Conservation (phyloP, 1,284 basidiomycete species). For the Microbotryum violaceum region DNA sequence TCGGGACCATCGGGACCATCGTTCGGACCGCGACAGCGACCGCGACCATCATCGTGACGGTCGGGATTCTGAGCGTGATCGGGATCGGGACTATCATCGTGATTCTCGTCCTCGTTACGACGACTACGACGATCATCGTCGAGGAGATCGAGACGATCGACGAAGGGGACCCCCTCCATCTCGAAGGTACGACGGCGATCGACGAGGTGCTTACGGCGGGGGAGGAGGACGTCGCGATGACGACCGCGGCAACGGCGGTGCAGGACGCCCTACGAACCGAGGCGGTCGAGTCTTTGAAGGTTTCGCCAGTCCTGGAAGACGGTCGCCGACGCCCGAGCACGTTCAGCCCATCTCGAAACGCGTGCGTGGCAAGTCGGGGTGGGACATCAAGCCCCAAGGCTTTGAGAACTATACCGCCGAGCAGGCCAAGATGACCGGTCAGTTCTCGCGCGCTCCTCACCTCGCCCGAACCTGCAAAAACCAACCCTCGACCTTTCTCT, state of each 20-base stretch:
- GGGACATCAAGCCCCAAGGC: conserved; percentile 91
- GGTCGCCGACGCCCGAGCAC: conserved; percentile 85
- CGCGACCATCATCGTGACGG: conserved; percentile 40
- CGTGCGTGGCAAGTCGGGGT: conserved; percentile 77
- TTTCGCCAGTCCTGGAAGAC: conserved; percentile 56
- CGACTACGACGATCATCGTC: conserved; percentile 25
- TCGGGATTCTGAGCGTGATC: conserved; percentile 34
- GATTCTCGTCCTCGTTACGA: conserved; percentile 16
- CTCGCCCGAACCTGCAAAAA: background rate
- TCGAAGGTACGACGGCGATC: conserved; percentile 30
- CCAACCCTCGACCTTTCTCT: background rate
- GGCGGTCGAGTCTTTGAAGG: conserved; percentile 45
- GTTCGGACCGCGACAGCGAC: conserved; percentile 39
- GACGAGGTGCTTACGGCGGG: conserved; percentile 40
- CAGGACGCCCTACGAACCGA: conserved; percentile 42
- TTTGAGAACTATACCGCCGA: conserved; percentile 90
- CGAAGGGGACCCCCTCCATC: conserved; percentile 36
- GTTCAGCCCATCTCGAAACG: conserved; percentile 74
- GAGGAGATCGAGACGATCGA: conserved; percentile 3
- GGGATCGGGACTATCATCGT: conserved; percentile 18
- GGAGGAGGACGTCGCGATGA: conserved; percentile 46
- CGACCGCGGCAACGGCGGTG: conserved; percentile 35
- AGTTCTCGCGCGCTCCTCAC: conserved; percentile 29
- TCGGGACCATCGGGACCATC: conserved; percentile 44
- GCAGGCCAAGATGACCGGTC: conserved; percentile 94